A percentile compares a stretch with the other conserved stretches of the same genome.
Evolutionary conservation across 2,329 filamentous ascomycete genomes (phyloP).

Genomic region (Ceratocystis colombiana): DNA sequence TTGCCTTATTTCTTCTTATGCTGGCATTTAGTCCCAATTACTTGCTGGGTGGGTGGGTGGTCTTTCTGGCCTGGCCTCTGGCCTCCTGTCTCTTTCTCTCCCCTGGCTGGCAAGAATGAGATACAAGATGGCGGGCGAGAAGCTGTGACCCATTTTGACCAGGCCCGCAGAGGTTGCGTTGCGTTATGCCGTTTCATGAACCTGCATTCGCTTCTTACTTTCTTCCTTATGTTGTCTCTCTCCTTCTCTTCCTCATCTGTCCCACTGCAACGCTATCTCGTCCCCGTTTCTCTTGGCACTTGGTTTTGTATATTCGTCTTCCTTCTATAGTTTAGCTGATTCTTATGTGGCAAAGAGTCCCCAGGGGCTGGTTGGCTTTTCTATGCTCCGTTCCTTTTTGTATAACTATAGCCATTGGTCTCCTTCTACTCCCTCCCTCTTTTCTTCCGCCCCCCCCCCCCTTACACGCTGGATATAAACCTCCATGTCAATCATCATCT

Average conservation of each 20-base stretch:
- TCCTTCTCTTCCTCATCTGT: neutral
- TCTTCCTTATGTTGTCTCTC: neutral
- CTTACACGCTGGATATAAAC: neutral
- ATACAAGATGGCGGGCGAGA: neutral
- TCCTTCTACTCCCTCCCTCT: neutral
- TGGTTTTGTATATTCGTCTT: slow-evolving; percentile 4
- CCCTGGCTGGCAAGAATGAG: neutral
- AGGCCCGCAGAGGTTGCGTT: neutral
- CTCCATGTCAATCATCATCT: slow-evolving; percentile 13
- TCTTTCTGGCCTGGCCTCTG: neutral
- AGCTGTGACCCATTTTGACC: neutral
- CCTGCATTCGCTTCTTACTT: slow-evolving; percentile 4
- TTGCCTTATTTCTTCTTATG: neutral
- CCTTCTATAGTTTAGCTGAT: slow-evolving; percentile 7
- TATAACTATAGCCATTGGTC: slow-evolving; percentile 4
- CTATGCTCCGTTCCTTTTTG: neutral
- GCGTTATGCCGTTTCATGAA: slow-evolving; percentile 12
- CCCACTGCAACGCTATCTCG: slow-evolving; percentile 4
- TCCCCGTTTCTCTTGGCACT: slow-evolving; percentile 13
- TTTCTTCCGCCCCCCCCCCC: neutral
- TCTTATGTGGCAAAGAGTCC: slow-evolving; percentile 14
- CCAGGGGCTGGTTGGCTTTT: neutral
- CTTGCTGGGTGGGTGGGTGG: no score
- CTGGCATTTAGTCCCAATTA: neutral
- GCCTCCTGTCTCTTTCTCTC: neutral